Evolutionary conservation across 768 basidiomycete genomes (phyloP).

Genomic region (button mushroom (Agaricus bisporus)): DNA sequence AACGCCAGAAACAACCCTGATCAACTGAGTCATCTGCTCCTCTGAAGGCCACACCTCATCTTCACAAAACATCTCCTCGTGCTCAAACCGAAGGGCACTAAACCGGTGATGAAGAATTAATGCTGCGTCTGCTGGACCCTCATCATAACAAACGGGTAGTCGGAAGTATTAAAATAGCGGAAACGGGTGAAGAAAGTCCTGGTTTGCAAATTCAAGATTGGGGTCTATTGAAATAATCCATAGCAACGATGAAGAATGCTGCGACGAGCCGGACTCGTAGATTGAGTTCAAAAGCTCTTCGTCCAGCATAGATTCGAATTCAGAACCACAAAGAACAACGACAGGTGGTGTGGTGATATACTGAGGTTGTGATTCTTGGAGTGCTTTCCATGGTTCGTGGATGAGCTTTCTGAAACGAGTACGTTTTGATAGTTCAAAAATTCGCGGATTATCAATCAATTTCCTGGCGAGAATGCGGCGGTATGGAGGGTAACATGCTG

Average conservation of each 20-base stretch:
- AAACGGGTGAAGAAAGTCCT: no score
- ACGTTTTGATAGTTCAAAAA: slow-evolving; percentile 11
- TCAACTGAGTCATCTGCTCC: background rate
- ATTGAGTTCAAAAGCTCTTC: background rate
- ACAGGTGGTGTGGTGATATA: background rate
- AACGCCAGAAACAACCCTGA: background rate
- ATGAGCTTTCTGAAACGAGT: slow-evolving; percentile 19
- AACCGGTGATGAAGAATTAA: background rate
- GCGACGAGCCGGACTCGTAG: background rate
- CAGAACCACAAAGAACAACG: background rate
- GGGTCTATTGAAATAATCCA: background rate
- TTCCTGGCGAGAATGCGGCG: slow-evolving; percentile 13
- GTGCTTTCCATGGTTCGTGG: slow-evolving; percentile 13
- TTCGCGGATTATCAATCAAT: slow-evolving; percentile 16
- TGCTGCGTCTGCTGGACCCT: background rate
- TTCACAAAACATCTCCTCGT: background rate
- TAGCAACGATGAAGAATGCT: background rate
- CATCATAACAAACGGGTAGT: background rate
- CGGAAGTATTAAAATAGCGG: no score
- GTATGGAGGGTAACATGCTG: slow-evolving; percentile 12
- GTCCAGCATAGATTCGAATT: no score
- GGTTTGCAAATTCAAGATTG: no score
- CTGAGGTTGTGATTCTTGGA: slow-evolving; percentile 6
- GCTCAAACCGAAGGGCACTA: background rate
- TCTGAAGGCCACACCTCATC: background rate